phyloP scores from a whole-genome alignment of 768 basidiomycete genomes.

The Tephrocybe sp. region DNA sequence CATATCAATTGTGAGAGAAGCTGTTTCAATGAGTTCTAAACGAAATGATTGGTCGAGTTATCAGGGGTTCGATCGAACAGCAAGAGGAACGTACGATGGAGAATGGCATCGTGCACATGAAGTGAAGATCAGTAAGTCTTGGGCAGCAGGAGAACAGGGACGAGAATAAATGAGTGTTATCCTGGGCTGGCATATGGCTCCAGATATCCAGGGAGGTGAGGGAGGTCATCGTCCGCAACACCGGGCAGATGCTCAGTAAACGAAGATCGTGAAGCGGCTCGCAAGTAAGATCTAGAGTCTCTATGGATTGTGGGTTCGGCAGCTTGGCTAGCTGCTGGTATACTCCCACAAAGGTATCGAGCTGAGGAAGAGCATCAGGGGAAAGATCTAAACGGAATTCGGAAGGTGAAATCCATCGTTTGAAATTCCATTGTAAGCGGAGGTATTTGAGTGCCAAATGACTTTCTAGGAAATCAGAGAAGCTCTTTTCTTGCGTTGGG shows the following conservation, averaged over 20 bases:
- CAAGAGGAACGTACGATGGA: conserved; percentile 30
- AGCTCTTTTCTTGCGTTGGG: conserved; percentile 24
- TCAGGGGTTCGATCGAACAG: too few relatives aligned
- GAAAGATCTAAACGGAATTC: conserved; percentile 31
- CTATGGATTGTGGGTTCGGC: conserved; percentile 33
- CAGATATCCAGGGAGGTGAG: conserved; percentile 47
- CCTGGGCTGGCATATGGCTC: conserved; percentile 36
- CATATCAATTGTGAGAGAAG: conserved; percentile 35
- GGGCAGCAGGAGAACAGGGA: conserved; percentile 35
- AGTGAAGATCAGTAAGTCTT: conserved; percentile 44
- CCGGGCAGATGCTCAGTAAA: conserved; percentile 29
- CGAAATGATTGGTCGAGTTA: too few relatives aligned
- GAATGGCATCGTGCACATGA: conserved; percentile 50
- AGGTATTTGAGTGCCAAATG: conserved; percentile 40
- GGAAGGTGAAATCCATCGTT: conserved; percentile 46
- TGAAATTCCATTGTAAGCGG: conserved; percentile 50
- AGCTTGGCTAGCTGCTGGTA: conserved; percentile 44
- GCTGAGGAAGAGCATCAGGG: conserved; percentile 26
- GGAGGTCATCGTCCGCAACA: conserved; percentile 32
- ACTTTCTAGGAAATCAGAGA: conserved; percentile 35
- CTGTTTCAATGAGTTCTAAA: conserved; percentile 43
- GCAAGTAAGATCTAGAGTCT: conserved; percentile 46
- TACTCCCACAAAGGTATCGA: conserved; percentile 45
- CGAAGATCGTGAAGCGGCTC: conserved; percentile 43
- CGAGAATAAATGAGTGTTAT: conserved; percentile 32